Percentiles rank a stretch among this genome's conserved stretches.
These are phyloP conservation scores for Toxoplasma gondii DNA, from an alignment of 169 alveolate species.

Conservation along the genomic window DNA sequence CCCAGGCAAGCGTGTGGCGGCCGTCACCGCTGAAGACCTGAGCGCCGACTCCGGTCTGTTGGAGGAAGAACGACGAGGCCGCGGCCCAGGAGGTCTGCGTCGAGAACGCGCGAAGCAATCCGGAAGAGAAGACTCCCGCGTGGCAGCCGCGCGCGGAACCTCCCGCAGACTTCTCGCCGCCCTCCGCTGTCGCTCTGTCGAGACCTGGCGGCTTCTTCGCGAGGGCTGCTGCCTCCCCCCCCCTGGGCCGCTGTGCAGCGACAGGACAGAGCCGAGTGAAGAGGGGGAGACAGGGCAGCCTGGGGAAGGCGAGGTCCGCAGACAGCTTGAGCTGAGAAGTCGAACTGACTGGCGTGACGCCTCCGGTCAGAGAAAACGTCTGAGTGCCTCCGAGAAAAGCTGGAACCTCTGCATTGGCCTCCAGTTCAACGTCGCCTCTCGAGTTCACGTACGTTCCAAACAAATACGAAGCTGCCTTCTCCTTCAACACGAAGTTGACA, in stretches of 20 bases:
- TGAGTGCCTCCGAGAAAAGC: neutral
- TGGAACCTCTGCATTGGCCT: conserved; percentile 31
- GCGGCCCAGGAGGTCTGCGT: conserved; percentile 32
- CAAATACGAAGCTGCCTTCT: conserved; percentile 6
- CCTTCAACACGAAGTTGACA: neutral
- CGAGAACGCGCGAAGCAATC: conserved; percentile 9
- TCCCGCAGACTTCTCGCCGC: neutral
- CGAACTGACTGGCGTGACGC: conserved; percentile 14
- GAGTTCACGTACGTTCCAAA: conserved; percentile 37
- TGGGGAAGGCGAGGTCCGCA: conserved; percentile 2
- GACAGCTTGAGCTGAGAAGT: neutral
- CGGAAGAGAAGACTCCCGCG: neutral
- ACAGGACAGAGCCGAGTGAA: neutral
- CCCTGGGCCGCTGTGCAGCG: neutral
- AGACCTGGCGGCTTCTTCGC: neutral
- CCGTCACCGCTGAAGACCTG: neutral
- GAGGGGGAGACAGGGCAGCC: neutral
- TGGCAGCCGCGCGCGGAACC: neutral
- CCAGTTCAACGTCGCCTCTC: conserved; percentile 25
- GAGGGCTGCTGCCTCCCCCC: neutral
- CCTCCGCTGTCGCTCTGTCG: neutral
- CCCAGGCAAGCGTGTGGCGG: conserved; percentile 7
- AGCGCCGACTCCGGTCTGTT: conserved; percentile 24
- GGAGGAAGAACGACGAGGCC: conserved; percentile 10
- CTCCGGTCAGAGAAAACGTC: conserved; percentile 22